These are phyloP conservation scores for Pisolithus marmoratus DNA, from an alignment of 768 basidiomycete species.

Conservation along the genomic window DNA sequence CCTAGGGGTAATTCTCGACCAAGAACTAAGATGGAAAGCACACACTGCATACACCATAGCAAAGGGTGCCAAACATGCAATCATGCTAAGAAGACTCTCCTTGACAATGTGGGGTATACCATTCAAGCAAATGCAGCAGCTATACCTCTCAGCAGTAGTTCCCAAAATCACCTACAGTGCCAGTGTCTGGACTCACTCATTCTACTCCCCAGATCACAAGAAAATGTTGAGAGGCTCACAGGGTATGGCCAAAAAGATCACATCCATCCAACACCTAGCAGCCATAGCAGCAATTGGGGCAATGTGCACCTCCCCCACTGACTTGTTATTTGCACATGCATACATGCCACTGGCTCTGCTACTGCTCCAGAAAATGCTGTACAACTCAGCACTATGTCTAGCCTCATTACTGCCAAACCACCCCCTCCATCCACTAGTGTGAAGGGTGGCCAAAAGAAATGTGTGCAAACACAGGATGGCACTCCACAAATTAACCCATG, in stretches of 20 bases:
- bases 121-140: not conserved
- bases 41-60: not conserved
- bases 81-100: not conserved
- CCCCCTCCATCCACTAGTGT: slow-evolving; percentile 3
- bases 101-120: not conserved
- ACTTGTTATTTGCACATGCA: slow-evolving; percentile 17
- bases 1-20: slow-evolving; percentile 5
- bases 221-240: not conserved
- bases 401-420: not conserved
- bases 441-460: not conserved
- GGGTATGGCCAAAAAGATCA: slow-evolving; percentile 2
- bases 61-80: not conserved
- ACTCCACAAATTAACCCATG: too few relatives aligned
- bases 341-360: slow-evolving; percentile 11
- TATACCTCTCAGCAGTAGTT: not conserved
- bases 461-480: not conserved
- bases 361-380: not conserved
- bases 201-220: not conserved
- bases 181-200: slow-evolving; percentile 7
- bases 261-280: not conserved
- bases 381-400: not conserved
- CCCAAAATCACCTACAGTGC: slow-evolving; percentile 12
- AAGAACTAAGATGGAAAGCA: not conserved
- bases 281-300: slow-evolving; percentile 6
- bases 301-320: slow-evolving; percentile 7